phyloP scores from a whole-genome alignment of 352 stramenopile genomes.

The Globisporangium paddicum region DNA sequence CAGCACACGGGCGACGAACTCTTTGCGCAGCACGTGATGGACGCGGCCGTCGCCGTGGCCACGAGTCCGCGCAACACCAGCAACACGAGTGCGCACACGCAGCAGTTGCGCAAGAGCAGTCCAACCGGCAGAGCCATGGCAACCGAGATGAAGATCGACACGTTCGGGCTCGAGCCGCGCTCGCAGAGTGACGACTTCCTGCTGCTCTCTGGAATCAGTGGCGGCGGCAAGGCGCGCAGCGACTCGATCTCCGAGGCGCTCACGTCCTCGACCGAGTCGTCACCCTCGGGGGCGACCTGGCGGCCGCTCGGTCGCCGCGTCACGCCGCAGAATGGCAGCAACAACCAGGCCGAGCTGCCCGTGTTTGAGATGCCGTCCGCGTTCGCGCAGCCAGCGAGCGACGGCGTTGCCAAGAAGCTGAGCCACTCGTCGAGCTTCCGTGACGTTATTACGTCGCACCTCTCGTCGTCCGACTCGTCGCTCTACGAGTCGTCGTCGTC shows the following conservation, averaged over 20 bases:
- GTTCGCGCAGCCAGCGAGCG: conserved; percentile 20
- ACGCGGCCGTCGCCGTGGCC: conserved; percentile 14
- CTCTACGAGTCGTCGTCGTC: conserved; percentile 47
- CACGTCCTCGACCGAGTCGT: conserved; percentile 30
- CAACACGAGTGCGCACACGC: not conserved
- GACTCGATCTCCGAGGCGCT: conserved; percentile 41
- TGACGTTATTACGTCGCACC: conserved; percentile 33
- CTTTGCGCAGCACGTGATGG: conserved; percentile 17
- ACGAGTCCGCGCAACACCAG: conserved; percentile 8
- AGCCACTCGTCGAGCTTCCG: conserved; percentile 36
- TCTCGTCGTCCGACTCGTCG: conserved; percentile 53
- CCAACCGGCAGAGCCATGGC: not conserved
- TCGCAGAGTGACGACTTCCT: conserved; percentile 10
- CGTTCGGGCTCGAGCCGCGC: conserved; percentile 11
- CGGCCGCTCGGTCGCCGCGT: conserved; percentile 45
- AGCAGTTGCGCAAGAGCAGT: not conserved
- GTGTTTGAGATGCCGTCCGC: conserved; percentile 14
- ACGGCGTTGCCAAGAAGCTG: conserved; percentile 19
- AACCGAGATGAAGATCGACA: conserved; percentile 11
- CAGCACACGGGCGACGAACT: conserved; percentile 12
- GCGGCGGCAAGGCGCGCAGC: conserved; percentile 25
- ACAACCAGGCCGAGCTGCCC: conserved; percentile 16
- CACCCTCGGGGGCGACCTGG: conserved; percentile 29
- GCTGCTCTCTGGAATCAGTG: not conserved
- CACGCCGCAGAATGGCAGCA: conserved; percentile 16